Percentiles rank a stretch among this genome's conserved stretches.
phyloP scores from a whole-genome alignment of 345 rosid genomes.

The Syzygium jambos region DNA sequence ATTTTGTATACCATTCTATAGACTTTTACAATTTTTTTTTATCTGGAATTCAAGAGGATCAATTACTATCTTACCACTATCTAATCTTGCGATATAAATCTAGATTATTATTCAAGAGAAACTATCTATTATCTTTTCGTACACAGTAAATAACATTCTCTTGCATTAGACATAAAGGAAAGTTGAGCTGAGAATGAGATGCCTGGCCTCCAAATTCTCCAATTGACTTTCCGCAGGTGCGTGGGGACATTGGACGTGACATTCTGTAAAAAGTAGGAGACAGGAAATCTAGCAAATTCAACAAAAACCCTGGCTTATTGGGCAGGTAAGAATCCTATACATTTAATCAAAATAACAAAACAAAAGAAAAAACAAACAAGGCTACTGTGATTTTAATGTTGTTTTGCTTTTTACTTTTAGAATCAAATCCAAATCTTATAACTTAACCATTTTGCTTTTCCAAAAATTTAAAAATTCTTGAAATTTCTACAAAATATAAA shows the following conservation, averaged over 20 bases:
- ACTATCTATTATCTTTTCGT: not conserved
- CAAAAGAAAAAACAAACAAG: not conserved
- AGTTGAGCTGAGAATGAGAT: not conserved
- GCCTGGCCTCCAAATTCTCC: not conserved
- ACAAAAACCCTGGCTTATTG: not conserved
- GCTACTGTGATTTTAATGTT: not conserved
- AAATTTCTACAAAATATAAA: not conserved
- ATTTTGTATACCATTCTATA: accelerated
- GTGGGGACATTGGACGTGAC: not conserved
- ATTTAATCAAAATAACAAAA: not conserved
- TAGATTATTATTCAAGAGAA: not conserved
- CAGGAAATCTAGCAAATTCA: not conserved
- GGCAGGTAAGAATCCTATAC: not conserved
- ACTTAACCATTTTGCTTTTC: not conserved
- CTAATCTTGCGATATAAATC: not conserved
- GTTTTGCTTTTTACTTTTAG: not conserved
- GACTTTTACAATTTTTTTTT: not conserved
- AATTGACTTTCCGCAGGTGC: not conserved
- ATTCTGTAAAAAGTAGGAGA: not conserved
- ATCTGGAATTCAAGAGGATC: not conserved
- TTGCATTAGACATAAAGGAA: not conserved
- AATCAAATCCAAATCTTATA: not conserved
- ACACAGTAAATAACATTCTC: not conserved
- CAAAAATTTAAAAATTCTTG: not conserved
- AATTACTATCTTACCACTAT: accelerated